Base-by-base conservation (phyloP, 495 filamentous ascomycete species). In the Coniosporium apollinis region DNA sequence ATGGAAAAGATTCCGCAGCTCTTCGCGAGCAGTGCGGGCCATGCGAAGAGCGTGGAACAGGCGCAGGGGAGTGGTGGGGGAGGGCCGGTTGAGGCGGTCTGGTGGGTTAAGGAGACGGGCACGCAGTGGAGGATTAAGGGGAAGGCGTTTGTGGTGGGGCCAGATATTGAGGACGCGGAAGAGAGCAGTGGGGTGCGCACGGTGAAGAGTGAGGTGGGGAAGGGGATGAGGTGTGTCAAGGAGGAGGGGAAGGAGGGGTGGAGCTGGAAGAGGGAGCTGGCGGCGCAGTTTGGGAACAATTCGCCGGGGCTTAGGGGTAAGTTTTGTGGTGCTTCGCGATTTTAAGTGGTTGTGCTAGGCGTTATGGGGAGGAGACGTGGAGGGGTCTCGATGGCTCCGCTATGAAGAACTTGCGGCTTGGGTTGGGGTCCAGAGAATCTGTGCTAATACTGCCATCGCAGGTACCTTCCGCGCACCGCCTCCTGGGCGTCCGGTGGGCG, bases 41-140 rank as follows among this genome's bases (percentile, higher is more conserved):
- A 55, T 9, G 56, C 52, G 20, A 35, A 44, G 34, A 44, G 37
- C n/a, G 25, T 21, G 7, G 48, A 38, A 29, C 63, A 61, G 38
- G 52, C 41, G 13, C 50, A 58, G 28, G 70, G 64, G 11, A 63
- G 62, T 22, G 74, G 73, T 3, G 74, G 74, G 4, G 81, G 78
- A 0, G 74, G 70, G 16, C 64, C 65, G 0, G 70, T 85, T 10
- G 89, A 97, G 55, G 82, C 72, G 8, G 66, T 83, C 9, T 96
- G 80, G 54, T 97, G 87, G 87, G 52, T 75, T 11, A 67, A 68
- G 49, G 69, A 76, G 29, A 51, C 59, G 11, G 66, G 62, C 54
- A 76, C 69, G 22, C 87, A 96, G 61, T 96, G 87, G 89, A 64
- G 89, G 30, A 46, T 97, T 11, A 65, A 70, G 14, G 89, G 89